Evolutionary conservation across 2,329 filamentous ascomycete genomes (phyloP), one percentile per base, ranked within the genome.

Genomic region (Fusarium pseudoanthophilum): DNA sequence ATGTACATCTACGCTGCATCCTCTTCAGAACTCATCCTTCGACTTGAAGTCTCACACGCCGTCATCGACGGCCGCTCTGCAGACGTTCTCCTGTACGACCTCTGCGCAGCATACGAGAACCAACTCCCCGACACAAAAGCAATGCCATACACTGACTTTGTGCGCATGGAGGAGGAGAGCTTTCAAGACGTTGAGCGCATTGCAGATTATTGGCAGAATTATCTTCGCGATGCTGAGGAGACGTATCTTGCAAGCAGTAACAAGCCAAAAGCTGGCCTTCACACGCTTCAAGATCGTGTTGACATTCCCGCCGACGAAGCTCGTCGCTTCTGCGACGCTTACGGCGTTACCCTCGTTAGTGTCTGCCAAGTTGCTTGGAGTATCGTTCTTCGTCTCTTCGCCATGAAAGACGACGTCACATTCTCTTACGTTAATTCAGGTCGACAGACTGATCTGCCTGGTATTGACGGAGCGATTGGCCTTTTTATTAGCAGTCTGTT

Each of bases 51-150:
- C 10, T 64, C 62, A 13, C 62, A 64, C 21, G 56, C 62, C 32
- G 48, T 64, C n/a, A 64, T 48, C 7, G 62, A 64, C 30, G 62
- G 62, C 11, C 56, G 58, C 18, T 64, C 62, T 28, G 62, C 62
- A n/a, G 62, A 64, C 28, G 57, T 64, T 34, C 56, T 64, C 15
- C 56, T 64, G 21, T 61, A 64, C 7, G 62, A 64, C 4, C 39
- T 64, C 28, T 61, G 62, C 30, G 46, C 46, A 13, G 56, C 62
- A 8, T 34, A 61, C 14, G 46, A 26, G 30, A 42, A 40, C 15
- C 45, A 39, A 32, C 45, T 49, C 32, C 42, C 45, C 1, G 39
- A 42, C 16, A 57, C 42, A n/a, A 57, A 32, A 28, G 60, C 60
- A 7, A 58, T 62, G 32, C 53, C 51, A 5, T 62, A 62, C 26